These are phyloP conservation scores for Macrotyloma uniflorum DNA, from an alignment of 306 rosid genomes.

Conservation along the genomic window DNA sequence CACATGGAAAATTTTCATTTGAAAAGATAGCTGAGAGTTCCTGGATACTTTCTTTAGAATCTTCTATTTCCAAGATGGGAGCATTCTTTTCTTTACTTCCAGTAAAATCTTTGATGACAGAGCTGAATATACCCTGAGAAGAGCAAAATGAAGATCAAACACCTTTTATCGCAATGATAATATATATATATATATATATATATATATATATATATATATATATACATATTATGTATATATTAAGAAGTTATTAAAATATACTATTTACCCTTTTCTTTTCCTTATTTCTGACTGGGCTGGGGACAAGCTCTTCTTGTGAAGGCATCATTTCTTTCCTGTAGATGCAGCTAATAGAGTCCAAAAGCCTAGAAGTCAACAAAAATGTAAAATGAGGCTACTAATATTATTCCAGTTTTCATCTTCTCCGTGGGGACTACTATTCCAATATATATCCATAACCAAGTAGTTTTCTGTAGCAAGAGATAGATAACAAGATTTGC, in stretches of 20 bases:
- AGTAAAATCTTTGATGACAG: slow-evolving; percentile 81
- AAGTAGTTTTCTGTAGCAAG: not conserved
- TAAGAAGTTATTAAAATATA: not conserved
- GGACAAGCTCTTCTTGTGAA: slow-evolving; percentile 56
- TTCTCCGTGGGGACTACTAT: not conserved
- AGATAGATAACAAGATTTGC: slow-evolving; percentile 18
- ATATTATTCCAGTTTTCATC: slow-evolving; percentile 5
- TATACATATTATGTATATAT: too few species aligned
- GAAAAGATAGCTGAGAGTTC: slow-evolving; percentile 71
- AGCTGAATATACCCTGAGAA: slow-evolving; percentile 81
- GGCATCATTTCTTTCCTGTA: slow-evolving; percentile 59
- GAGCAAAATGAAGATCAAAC: slow-evolving; percentile 14
- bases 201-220: not conserved
- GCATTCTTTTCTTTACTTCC: slow-evolving; percentile 73
- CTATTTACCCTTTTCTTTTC: slow-evolving; percentile 81
- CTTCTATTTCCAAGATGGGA: slow-evolving; percentile 58
- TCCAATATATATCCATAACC: not conserved
- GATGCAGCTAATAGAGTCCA: slow-evolving; percentile 62
- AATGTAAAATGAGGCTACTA: slow-evolving; percentile 13
- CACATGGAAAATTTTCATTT: slow-evolving; percentile 53
- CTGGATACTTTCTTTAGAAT: slow-evolving; percentile 59
- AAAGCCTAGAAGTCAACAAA: slow-evolving; percentile 50
- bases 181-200: too few species aligned
- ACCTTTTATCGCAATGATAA: slow-evolving; percentile 15
- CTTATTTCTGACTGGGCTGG: slow-evolving; percentile 48